Conservation (phyloP, 257 asterid species). For the Solanum arcanum region DNA sequence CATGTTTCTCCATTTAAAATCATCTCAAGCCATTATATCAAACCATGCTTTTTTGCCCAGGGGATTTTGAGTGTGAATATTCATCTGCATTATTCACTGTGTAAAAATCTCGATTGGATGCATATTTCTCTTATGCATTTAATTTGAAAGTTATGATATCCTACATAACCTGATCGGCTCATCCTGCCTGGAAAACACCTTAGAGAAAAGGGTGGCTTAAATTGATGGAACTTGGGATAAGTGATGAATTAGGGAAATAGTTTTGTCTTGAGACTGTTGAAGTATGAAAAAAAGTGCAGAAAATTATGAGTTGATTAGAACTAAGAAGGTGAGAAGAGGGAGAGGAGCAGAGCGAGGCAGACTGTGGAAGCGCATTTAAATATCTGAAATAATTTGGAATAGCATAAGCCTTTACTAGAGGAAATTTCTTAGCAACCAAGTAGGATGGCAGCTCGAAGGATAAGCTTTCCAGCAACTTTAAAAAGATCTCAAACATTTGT, state of each 20-base stretch:
- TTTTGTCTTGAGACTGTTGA: background rate
- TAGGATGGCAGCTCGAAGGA: background rate
- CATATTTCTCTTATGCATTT: background rate
- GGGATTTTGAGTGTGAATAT: background rate
- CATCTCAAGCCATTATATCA: background rate
- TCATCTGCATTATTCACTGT: background rate
- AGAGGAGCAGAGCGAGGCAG: background rate
- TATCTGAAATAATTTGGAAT: background rate
- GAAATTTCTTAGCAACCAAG: background rate
- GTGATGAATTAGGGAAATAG: background rate
- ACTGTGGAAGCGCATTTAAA: background rate
- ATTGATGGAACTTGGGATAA: background rate
- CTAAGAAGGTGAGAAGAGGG: background rate
- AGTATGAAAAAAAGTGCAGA: background rate
- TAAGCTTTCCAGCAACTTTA: background rate
- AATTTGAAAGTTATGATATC: background rate
- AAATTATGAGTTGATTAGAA: background rate
- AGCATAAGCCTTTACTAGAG: background rate
- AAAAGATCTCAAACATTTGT: background rate
- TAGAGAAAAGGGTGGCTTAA: background rate
- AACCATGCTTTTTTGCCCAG: background rate
- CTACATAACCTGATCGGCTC: background rate
- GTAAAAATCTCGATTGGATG: background rate
- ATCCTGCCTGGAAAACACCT: background rate
- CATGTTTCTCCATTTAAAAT: background rate